These are phyloP conservation scores for Bisporella sp. DNA, from an alignment of 2,329 filamentous ascomycete species.

Conservation along the genomic window DNA sequence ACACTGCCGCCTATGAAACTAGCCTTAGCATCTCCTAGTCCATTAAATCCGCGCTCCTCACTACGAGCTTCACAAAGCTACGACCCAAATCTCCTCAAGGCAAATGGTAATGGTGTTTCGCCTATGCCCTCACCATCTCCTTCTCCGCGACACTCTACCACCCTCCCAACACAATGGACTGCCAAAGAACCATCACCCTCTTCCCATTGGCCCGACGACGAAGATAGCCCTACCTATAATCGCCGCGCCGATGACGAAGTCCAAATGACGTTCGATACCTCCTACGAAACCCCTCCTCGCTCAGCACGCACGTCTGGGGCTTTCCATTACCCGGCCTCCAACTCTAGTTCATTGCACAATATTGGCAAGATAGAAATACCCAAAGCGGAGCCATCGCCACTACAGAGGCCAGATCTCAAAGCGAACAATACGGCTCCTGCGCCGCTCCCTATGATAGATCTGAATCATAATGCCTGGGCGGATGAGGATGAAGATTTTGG, in stretches of 20 bases:
- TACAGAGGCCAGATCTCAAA: constrained; percentile 33
- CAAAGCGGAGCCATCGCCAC: constrained; percentile 8
- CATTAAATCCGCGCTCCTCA: constrained; percentile 13
- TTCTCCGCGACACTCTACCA: constrained; percentile 6
- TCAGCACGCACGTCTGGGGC: constrained; percentile 11
- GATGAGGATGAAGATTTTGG: constrained; percentile 64
- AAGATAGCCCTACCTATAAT: not conserved
- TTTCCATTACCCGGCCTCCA: constrained; percentile 9
- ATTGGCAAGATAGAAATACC: constrained; percentile 1
- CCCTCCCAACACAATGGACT: not conserved
- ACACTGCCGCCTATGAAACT: constrained; percentile 89
- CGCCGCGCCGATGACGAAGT: constrained; percentile 41
- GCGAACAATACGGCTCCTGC: constrained; percentile 43
- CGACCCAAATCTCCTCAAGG: constrained; percentile 29
- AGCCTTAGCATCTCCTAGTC: constrained; percentile 34
- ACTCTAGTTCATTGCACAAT: not conserved
- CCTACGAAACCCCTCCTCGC: constrained; percentile 30
- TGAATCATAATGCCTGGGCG: constrained; percentile 59
- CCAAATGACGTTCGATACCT: constrained; percentile 67
- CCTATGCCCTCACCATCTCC: constrained; percentile 8
- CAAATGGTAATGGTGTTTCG: constrained; percentile 10
- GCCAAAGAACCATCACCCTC: not conserved
- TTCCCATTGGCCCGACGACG: not conserved
- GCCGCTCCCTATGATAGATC: constrained; percentile 31
- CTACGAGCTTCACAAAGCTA: constrained; percentile 42